Conservation (phyloP, 2,329 filamentous ascomycete genomes). For the Ophiocordyceps camponoti-leonardi region DNA sequence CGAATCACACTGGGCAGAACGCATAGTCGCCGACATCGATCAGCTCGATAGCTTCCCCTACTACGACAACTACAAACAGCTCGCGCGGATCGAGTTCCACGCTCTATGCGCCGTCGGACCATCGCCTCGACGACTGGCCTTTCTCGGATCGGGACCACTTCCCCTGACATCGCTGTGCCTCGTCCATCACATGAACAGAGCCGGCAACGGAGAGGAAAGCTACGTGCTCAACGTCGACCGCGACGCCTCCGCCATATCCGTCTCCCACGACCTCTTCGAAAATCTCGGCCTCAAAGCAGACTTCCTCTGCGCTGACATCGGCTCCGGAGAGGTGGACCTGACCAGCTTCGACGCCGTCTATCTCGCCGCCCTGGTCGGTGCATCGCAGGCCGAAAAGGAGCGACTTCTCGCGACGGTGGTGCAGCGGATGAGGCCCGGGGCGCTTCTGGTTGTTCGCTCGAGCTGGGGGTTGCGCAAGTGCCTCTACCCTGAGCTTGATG, state of each 20-base stretch:
- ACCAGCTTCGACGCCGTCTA: background rate
- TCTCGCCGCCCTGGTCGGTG: background rate
- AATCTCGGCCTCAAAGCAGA: background rate
- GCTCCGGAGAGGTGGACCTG: background rate
- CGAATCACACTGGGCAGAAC: background rate
- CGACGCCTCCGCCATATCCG: background rate
- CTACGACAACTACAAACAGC: background rate
- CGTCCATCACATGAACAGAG: background rate
- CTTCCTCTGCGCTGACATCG: background rate
- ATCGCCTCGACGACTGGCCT: background rate
- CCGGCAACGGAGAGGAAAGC: background rate
- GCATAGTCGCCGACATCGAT: background rate
- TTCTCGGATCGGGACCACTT: background rate
- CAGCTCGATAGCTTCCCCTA: background rate
- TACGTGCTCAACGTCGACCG: background rate
- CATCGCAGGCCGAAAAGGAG: background rate
- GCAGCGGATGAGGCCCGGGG: background rate
- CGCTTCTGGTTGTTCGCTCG: background rate
- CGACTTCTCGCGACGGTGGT: background rate
- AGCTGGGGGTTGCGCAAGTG: background rate
- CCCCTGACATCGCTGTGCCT: background rate
- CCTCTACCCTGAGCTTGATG: background rate
- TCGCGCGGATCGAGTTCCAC: background rate
- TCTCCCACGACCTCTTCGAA: background rate
- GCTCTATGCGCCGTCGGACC: background rate